These are phyloP conservation scores for Paramecium tetraurelia DNA, from an alignment of 73 alveolate species.

Conservation along the genomic window DNA sequence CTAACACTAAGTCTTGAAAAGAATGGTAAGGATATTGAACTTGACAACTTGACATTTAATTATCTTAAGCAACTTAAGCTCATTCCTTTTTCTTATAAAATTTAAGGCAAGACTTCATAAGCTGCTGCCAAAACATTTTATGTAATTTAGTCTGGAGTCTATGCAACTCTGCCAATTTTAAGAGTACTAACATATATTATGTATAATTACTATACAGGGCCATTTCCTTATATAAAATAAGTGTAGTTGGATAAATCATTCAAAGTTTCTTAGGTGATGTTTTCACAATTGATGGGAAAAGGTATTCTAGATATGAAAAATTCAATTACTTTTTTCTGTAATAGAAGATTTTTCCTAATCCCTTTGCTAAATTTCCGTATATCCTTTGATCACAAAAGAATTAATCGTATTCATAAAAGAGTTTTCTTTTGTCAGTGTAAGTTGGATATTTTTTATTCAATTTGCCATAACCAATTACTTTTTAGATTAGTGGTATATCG, in stretches of 20 bases:
- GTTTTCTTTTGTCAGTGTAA: conserved; percentile 67
- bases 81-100: conserved; percentile 36
- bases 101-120: background rate
- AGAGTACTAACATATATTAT: background rate
- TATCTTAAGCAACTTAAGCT: conserved; percentile 3
- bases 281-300: conserved; percentile 37
- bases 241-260: conserved; percentile 46
- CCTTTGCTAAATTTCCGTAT: conserved; percentile 75
- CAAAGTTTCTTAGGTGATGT: conserved; percentile 16
- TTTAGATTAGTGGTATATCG: conserved; percentile 73
- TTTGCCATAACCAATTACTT: conserved; percentile 67
- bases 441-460: conserved; percentile 59
- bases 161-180: conserved; percentile 45
- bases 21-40: background rate
- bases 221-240: conserved; percentile 54
- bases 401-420: conserved; percentile 76
- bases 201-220: conserved; percentile 59
- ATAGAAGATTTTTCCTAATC: conserved; percentile 87
- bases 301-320: conserved; percentile 36
- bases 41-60: background rate
- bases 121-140: background rate
- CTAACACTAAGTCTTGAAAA: background rate
- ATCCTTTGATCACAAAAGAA: conserved; percentile 87
- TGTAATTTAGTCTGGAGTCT: conserved; percentile 19
- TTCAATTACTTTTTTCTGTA: conserved; percentile 74